Conservation (phyloP, 768 basidiomycete species). For the Amanita phalloides region DNA sequence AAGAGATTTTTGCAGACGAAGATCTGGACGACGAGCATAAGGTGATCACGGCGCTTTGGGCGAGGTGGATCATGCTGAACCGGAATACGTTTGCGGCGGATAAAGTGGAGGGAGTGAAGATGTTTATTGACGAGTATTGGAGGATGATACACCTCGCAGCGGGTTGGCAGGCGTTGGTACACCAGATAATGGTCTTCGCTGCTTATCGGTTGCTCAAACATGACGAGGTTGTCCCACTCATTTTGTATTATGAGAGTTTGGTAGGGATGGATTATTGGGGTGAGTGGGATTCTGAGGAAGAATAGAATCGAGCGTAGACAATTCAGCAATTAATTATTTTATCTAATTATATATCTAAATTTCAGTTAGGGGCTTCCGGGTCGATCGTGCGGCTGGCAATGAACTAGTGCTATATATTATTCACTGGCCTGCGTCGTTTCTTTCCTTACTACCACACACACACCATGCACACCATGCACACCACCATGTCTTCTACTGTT, state of each 20-base stretch:
- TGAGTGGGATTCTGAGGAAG: constrained; percentile 12
- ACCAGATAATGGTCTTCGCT: constrained; percentile 45
- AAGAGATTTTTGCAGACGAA: constrained; percentile 64
- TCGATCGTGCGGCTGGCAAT: too few species aligned
- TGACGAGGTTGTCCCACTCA: constrained; percentile 34
- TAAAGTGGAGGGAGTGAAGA: constrained; percentile 27
- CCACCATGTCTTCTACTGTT: too few species aligned
- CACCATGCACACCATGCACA: too few species aligned
- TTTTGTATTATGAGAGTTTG: constrained; percentile 44
- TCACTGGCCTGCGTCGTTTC: too few species aligned
- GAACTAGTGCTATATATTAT: too few species aligned
- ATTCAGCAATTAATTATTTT: too few species aligned
- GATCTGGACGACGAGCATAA: constrained; percentile 69
- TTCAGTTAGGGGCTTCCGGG: not conserved
- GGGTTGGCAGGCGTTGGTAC: constrained; percentile 52
- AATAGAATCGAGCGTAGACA: not conserved
- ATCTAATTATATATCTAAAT: not conserved
- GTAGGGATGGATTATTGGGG: constrained; percentile 39
- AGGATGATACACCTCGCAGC: constrained; percentile 58
- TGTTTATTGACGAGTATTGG: constrained; percentile 55
- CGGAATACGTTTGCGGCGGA: constrained; percentile 23
- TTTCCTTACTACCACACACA: too few species aligned
- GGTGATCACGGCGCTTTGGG: constrained; percentile 72
- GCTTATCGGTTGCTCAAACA: constrained; percentile 43
- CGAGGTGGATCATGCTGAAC: constrained; percentile 59